phyloP scores from a whole-genome alignment of 768 basidiomycete species.

The Russula olivacea region DNA sequence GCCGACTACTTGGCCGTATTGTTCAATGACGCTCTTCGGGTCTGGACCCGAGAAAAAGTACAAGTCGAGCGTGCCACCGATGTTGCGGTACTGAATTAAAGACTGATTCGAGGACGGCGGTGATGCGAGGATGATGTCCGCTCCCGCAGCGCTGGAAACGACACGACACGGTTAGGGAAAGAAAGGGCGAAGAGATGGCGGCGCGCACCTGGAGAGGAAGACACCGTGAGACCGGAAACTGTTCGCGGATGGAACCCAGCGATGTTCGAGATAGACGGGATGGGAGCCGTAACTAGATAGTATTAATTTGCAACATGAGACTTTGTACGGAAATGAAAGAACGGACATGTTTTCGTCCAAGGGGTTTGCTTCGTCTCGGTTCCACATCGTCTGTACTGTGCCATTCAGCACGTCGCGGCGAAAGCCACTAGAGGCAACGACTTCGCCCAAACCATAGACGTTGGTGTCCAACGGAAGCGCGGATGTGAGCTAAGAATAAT shows the following conservation, averaged over 20 bases:
- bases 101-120: conserved; percentile 51
- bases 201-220: conserved; percentile 55
- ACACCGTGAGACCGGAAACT: conserved; percentile 66
- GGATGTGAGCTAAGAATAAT: conserved; percentile 49
- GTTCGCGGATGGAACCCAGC: conserved; percentile 47
- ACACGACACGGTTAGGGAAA: not conserved
- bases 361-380: conserved; percentile 55
- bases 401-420: conserved; percentile 53
- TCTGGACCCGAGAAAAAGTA: conserved; percentile 59
- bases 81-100: conserved; percentile 62
- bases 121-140: conserved; percentile 63
- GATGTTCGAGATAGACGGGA: conserved; percentile 67
- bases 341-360: conserved; percentile 61
- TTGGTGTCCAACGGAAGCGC: conserved; percentile 61
- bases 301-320: not conserved
- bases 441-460: conserved; percentile 75
- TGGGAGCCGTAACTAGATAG: conserved; percentile 60
- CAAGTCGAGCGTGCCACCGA: conserved; percentile 73
- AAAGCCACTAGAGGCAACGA: conserved; percentile 62
- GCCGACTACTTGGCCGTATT: conserved; percentile 64
- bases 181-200: conserved; percentile 3
- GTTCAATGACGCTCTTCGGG: conserved; percentile 58
- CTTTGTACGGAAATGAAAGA: not conserved
- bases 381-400: conserved; percentile 65
- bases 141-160: conserved; percentile 50